Evolutionary conservation across 2,329 filamentous ascomycete species (phyloP), one percentile per base, ranked within the genome.

Genomic region (Polytolypa hystricis): DNA sequence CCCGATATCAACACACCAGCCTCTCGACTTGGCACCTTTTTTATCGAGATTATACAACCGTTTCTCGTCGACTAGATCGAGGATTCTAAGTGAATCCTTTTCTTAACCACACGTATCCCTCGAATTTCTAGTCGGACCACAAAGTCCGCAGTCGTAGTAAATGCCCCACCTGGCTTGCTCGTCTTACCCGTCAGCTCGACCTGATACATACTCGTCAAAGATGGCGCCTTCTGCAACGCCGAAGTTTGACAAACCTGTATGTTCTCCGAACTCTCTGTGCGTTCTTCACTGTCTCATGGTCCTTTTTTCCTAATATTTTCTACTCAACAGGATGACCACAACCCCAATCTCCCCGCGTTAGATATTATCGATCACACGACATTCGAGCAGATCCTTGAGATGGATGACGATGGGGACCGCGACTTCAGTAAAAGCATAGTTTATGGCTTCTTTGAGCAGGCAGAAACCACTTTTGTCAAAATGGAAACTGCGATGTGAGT

Each of bases 371-470:
- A 96, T 59, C 65, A 69, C 42, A 58, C 62, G 38, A 93, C 86
- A 39, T 98, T 98, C 53, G 78, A 80, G 51, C 91, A 96, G 68
- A 96, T 98, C 57, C 75, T 96, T 44, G 91, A 96, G 62, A 95
- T 98, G 89, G 91, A 98, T 59, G 91, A 96, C 46, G 81, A 84
- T 47, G 75, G 79, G 8, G 82, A 89, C 45, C 73, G 79, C 50
- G 85, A 94, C 33, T 96, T 96, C 69, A 93, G 83, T 64, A 75
- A 71, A 51, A 80, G 81, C 42, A 87, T 98, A 47, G 87, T 96
- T 33, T 81, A 77, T 55, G 84, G 85, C 43, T 98, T 94, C 67
- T 93, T 96, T 49, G 79, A 85, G 12, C 91, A 98, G 65, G 89
- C 86, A 25, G 74, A 86, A 48, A 72, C 75, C 48, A 96, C 89